These are phyloP conservation scores for Dendrocalamus latiflorus DNA, from an alignment of 202 grass and related monocot genomes.

Conservation along the genomic window DNA sequence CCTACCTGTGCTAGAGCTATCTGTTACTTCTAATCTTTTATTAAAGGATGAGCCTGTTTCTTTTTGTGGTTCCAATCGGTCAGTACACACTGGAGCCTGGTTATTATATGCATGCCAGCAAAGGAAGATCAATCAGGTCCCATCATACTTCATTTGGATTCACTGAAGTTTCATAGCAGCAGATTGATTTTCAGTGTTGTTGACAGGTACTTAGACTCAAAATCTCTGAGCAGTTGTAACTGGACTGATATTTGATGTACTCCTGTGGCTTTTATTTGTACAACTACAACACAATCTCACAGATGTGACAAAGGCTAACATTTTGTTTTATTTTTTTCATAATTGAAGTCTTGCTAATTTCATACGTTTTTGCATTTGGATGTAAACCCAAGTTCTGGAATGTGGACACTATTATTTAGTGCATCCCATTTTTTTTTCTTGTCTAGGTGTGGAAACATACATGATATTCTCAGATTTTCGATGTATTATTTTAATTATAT, in stretches of 20 bases:
- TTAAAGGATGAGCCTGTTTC: constrained; percentile 10
- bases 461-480: background rate
- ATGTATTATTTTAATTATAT: constrained; percentile 12
- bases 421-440: background rate
- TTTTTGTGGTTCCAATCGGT: constrained; percentile 34
- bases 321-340: background rate
- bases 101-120: constrained; percentile 85
- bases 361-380: background rate
- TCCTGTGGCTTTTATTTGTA: background rate
- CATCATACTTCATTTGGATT: constrained; percentile 96
- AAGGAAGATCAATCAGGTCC: constrained; percentile 68
- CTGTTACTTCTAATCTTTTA: constrained; percentile 1
- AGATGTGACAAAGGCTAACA: background rate
- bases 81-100: constrained; percentile 88
- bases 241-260: background rate
- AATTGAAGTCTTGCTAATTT: background rate
- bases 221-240: background rate
- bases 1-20: background rate
- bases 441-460: background rate
- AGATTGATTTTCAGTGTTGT: constrained; percentile 58
- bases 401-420: no score
- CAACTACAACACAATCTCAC: background rate
- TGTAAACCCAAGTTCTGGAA: no score
- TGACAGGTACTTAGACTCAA: constrained; percentile 40
- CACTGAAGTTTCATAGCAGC: constrained; percentile 75